Base-by-base conservation (phyloP, 805 yeast species). In the Lipomyces chichibuensis region DNA sequence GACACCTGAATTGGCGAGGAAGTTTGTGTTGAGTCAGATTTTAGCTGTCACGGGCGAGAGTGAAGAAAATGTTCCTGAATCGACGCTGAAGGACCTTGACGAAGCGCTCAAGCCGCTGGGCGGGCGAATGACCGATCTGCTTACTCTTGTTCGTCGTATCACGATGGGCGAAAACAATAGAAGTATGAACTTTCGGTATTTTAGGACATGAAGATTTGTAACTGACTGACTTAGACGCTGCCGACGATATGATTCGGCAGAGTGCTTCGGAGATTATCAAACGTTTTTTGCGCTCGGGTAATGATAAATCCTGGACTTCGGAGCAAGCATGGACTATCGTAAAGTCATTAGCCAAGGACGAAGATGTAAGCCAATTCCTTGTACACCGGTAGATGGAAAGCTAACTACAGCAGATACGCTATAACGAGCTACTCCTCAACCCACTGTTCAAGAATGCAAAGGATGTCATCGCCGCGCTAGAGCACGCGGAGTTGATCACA, bases 61-160 rank as follows among this genome's bases (percentile, higher is more conserved):
- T 43, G 69, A 71, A 17, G 77, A 74, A 8, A 74, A 74, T 11
- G 76, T 74, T 46, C 69, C 74, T 35, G 65, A 65, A 9, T 54
- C 63, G 13, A 46, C 32, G 2, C 27, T 62, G 49, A 68, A 74
- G 1, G 82, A 81, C 9, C 81, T 92, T 29, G 88, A 85, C 29
- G 77, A 79, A 4, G 84, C 88, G 39, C 79, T 93, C 43, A 85
- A 80, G 33, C 96, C 97, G 13, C 79, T 95, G 33, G 99, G 99
- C 25, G 99, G 99, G 53, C 86, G 99, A 69, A 90, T 94, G 93
- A 82, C 92, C 57, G 99, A 95, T 77, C 81, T 95, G 61, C 97
- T 95, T 77, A 88, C 94, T 35, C 92, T 91, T 78, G 89, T 89
- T 1, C 85, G 98, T 75, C 88, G 98, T 61, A 85, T 95, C 20